A percentile compares a stretch with the other conserved stretches of the same genome.
Conservation (phyloP, 2,329 filamentous ascomycete species). For the Ophiocordyceps camponoti-leonardi region DNA sequence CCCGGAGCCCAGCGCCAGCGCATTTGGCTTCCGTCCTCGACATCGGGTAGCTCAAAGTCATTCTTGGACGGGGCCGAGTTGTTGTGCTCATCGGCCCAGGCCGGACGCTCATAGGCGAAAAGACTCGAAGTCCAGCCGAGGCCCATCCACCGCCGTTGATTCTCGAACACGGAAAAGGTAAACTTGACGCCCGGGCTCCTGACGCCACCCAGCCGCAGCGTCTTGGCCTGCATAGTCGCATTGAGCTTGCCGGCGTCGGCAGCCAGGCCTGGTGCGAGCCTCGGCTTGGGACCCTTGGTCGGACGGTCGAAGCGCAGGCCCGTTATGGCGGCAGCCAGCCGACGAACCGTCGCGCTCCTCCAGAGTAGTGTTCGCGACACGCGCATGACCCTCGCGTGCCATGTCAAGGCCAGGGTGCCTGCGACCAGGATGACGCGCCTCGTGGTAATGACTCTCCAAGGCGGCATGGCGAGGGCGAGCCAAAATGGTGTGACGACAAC, state of each 20-base stretch:
- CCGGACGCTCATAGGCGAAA: slow-evolving; percentile 73
- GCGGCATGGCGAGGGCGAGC: slow-evolving; percentile 67
- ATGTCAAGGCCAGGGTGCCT: slow-evolving; percentile 78
- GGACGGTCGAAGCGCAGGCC: slow-evolving; percentile 55
- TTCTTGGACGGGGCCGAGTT: slow-evolving; percentile 64
- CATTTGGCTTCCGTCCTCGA: slow-evolving; percentile 40
- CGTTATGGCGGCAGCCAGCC: slow-evolving; percentile 54
- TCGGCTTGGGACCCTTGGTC: slow-evolving; percentile 13
- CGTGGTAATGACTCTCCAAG: slow-evolving; percentile 71
- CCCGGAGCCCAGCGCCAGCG: slow-evolving; percentile 65
- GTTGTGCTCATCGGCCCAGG: slow-evolving; percentile 94
- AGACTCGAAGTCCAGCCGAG: slow-evolving; percentile 88
- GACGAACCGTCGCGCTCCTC: slow-evolving; percentile 64
- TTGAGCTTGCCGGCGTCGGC: slow-evolving; percentile 6
- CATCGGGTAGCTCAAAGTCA: slow-evolving; percentile 43
- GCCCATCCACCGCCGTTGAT: slow-evolving; percentile 87
- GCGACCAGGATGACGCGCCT: slow-evolving; percentile 66
- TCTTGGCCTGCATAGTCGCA: slow-evolving; percentile 11
- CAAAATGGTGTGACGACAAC: slow-evolving; percentile 77
- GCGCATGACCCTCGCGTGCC: slow-evolving; percentile 76
- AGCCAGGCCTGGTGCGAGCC: slow-evolving; percentile 2
- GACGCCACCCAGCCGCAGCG: slow-evolving; percentile 15
- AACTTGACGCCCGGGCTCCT: slow-evolving; percentile 73
- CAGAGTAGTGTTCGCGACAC: slow-evolving; percentile 79
- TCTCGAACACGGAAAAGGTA: slow-evolving; percentile 92